phyloP scores from a whole-genome alignment of 2,329 filamentous ascomycete species.

The Xylaria sp. region DNA sequence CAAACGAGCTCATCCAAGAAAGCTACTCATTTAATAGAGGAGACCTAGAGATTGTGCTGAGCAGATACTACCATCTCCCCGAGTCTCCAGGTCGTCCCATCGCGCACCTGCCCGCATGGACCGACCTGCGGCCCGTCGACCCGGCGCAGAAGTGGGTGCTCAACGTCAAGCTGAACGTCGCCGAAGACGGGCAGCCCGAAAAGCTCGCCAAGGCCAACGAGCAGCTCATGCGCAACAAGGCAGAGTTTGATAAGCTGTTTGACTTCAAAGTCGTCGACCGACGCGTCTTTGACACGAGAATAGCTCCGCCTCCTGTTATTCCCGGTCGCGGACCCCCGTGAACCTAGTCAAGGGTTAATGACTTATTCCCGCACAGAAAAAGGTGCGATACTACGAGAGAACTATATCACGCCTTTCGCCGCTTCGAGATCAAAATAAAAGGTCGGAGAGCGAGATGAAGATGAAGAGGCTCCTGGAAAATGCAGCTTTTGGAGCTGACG shows the following conservation, averaged over 20 bases:
- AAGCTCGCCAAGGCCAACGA: constrained; percentile 66
- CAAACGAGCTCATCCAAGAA: constrained; percentile 65
- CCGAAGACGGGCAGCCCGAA: constrained; percentile 68
- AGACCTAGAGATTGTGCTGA: constrained; percentile 65
- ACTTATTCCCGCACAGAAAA: not conserved
- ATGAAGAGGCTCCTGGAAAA: not conserved
- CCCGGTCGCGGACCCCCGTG: constrained; percentile 33
- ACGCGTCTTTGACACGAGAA: constrained; percentile 48
- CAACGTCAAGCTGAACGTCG: constrained; percentile 63
- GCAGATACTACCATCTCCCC: constrained; percentile 58
- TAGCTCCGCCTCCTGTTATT: constrained; percentile 41
- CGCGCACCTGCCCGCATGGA: constrained; percentile 58
- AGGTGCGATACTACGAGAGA: not conserved
- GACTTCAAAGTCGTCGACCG: constrained; percentile 81
- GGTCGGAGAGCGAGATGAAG: not conserved
- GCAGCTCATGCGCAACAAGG: constrained; percentile 61
- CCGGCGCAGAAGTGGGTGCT: constrained; percentile 66
- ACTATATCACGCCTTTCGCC: not conserved
- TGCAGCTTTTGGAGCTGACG: not conserved
- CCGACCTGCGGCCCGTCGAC: constrained; percentile 61
- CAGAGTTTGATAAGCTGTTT: constrained; percentile 84
- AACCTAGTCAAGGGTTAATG: not conserved
- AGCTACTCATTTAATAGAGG: constrained; percentile 64
- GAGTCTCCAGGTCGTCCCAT: constrained; percentile 43
- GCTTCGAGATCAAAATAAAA: not conserved